Base-by-base conservation (phyloP, 495 filamentous ascomycete species). In the Hyaloscypha hepaticicola region DNA sequence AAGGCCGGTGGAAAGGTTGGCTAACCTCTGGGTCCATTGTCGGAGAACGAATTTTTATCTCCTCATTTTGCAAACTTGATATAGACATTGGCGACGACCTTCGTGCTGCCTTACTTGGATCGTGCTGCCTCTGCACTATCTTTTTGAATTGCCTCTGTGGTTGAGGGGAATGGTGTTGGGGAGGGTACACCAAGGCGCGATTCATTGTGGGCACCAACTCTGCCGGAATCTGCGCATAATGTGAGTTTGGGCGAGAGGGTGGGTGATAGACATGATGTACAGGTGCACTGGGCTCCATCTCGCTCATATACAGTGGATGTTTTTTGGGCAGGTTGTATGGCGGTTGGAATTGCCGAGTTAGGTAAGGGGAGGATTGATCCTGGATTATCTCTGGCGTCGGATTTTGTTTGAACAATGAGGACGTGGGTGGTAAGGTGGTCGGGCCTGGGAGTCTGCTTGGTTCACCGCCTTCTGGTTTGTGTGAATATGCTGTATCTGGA, bases 101-200 rank as follows among this genome's bases (percentile, higher is more conserved):
- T 4, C 38, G 38, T 19, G 9, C n/a, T n/a, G n/a, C n/a, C n/a
- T n/a, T n/a, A n/a, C n/a, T 11, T 14, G 24, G 24, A 22, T 65
- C 66, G 27, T 12, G 29, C 41, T 55, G 38, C 55, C 66, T 69
- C 59, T 65, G 62, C 31, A 45, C 24, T 14, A 69, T 69, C 52
- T 69, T 69, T 34, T 66, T 69, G 26, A 64, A 26, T 55, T 66
- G 63, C 51, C 67, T 65, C 24, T 58, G 67, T 56, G 55, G 63
- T 56, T 50, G 52, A 19, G 60, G 58, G 2, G 27, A n/a, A 41
- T 7, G 19, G 31, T 29, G 56, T 7, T 26, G 16, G 14, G 58
- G 60, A 22, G 21, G 22, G 29, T 38, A 21, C 2, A 52, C 29
- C 24, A 62, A 28, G 34, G 52, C 41, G 21, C 49, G 29, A 19